Conservation (phyloP, 2,329 filamentous ascomycete species). For the Exophiala sp. region DNA sequence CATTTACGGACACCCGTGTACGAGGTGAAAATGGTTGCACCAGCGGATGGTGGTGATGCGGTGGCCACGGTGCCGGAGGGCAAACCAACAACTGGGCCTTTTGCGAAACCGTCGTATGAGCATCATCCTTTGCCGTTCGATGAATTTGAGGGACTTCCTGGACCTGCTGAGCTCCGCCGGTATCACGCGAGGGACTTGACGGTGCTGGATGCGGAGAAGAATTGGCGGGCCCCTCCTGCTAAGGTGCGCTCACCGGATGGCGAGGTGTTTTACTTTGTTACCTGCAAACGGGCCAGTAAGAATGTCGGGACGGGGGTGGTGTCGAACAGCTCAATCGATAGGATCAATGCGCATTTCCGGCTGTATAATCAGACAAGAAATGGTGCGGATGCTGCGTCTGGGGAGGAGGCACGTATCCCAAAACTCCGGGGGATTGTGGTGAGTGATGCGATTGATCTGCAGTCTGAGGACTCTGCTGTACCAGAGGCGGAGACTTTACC, state of each 20-base stretch:
- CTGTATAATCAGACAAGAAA: background rate
- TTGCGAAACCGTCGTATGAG: constrained; percentile 6
- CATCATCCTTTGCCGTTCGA: constrained; percentile 1
- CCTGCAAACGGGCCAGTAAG: background rate
- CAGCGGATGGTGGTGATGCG: background rate
- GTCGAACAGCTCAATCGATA: background rate
- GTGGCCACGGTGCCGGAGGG: background rate
- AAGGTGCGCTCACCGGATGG: background rate
- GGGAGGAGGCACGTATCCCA: background rate
- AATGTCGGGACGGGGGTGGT: background rate
- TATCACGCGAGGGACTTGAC: background rate
- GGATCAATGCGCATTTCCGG: background rate
- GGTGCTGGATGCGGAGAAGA: background rate
- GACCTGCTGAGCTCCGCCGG: background rate
- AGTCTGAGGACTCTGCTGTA: background rate
- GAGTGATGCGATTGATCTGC: background rate
- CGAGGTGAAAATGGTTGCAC: constrained; percentile 7
- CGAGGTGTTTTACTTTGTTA: background rate
- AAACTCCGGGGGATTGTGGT: constrained; percentile 8
- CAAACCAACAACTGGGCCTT: background rate
- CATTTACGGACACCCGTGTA: constrained; percentile 10
- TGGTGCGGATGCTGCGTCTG: background rate
- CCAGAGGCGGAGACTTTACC: background rate
- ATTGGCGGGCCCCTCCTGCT: background rate
- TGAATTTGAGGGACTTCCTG: background rate